A percentile compares a stretch with the other conserved stretches of the same genome.
Evolutionary conservation across 768 basidiomycete genomes (phyloP).

Genomic region (Tephrocybe sp.): DNA sequence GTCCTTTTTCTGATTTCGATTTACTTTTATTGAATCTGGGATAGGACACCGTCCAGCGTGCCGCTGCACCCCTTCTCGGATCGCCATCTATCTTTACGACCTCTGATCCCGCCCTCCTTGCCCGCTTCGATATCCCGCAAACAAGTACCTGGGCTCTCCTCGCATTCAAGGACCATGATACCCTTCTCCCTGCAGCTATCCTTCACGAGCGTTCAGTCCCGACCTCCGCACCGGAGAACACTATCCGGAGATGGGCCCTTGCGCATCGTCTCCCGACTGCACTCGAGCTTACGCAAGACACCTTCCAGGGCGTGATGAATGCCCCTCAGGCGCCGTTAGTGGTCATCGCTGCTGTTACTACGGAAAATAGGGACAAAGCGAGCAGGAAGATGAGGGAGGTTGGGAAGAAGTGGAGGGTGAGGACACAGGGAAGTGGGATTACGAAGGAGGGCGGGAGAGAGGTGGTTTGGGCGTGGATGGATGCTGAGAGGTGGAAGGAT

Average conservation of each 20-base stretch:
- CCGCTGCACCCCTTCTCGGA: constrained; percentile 44
- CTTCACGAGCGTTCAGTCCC: constrained; percentile 30
- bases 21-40: neutral
- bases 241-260: constrained; percentile 58
- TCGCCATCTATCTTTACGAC: constrained; percentile 45
- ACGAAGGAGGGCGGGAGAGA: constrained; percentile 36
- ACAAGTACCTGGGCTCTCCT: constrained; percentile 62
- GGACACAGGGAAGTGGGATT: constrained; percentile 39
- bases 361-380: constrained; percentile 37
- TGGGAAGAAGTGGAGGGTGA: constrained; percentile 59
- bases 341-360: constrained; percentile 62
- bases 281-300: constrained; percentile 72
- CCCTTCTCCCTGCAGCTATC: constrained; percentile 42
- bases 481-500: constrained; percentile 75
- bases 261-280: constrained; percentile 71
- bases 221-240: constrained; percentile 22
- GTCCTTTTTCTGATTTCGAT: neutral
- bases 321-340: constrained; percentile 75
- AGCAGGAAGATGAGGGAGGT: constrained; percentile 49
- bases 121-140: constrained; percentile 35
- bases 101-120: constrained; percentile 34
- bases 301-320: constrained; percentile 87
- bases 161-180: constrained; percentile 62
- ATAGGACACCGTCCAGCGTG: constrained; percentile 36
- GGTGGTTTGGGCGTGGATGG: constrained; percentile 90